Conservation (phyloP, 2,329 filamentous ascomycete genomes). For the Talaromyces piceae region DNA sequence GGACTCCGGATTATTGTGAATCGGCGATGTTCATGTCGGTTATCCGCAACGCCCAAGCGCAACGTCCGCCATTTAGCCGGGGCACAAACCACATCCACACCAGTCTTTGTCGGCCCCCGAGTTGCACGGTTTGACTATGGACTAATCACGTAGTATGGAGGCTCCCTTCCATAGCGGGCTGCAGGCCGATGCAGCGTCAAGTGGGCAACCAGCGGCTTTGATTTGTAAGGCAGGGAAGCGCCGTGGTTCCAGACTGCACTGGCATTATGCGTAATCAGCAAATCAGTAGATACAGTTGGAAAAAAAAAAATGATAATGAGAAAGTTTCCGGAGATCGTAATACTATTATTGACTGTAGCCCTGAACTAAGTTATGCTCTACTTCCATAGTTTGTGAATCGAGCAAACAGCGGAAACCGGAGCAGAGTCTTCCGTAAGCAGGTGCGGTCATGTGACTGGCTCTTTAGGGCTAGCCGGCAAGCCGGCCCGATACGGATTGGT, state of each 20-base stretch:
- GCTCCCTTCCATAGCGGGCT: not conserved
- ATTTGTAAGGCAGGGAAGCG: not conserved
- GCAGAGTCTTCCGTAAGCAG: conserved; percentile 7
- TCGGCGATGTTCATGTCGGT: not conserved
- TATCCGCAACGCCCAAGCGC: not conserved
- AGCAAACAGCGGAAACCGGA: conserved; percentile 6
- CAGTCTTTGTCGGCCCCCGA: not conserved
- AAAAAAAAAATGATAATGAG: too few species aligned
- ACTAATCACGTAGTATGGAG: too few species aligned
- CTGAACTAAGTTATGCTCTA: too few species aligned
- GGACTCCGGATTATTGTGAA: not conserved
- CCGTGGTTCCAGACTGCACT: not conserved
- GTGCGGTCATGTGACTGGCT: not conserved
- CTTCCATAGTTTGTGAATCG: too few species aligned
- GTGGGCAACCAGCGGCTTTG: not conserved
- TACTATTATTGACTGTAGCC: too few species aligned
- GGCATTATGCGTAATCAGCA: not conserved
- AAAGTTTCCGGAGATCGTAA: too few species aligned
- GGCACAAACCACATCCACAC: too few species aligned
- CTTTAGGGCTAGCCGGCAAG: too few species aligned
- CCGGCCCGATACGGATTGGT: not conserved
- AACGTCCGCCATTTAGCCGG: too few species aligned
- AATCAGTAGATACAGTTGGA: too few species aligned
- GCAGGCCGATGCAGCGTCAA: too few species aligned
- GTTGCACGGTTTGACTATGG: not conserved